Evolutionary conservation across 2,329 filamentous ascomycete species (phyloP), one percentile per base, ranked within the genome.

Genomic region (Stemphylium lycopersici): DNA sequence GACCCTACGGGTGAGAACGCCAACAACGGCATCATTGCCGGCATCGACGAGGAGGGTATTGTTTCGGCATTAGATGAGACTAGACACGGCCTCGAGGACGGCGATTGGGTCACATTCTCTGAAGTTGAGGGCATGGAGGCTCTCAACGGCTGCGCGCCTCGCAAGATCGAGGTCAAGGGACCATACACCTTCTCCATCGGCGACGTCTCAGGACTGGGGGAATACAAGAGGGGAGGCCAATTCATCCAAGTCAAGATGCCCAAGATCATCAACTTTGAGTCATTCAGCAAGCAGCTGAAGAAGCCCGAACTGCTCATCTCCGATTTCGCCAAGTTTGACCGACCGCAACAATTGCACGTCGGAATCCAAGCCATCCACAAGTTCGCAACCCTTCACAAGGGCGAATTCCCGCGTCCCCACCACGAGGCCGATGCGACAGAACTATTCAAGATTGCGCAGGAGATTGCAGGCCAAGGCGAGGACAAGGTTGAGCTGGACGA

Each of bases 201-300:
- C 37, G 91, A 97, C 73, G 91, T 98, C 8, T 91, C 90, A 20
- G 88, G 86, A 5, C 83, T 97, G 32, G 95, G 95, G 32, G 83
- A 90, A 68, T 99, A 99, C 80, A 81, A 90, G 80, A 85, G 90
- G 46, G 93, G 93, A 41, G 95, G 95, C 56, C 85, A 96, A 55
- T 99, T 90, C 76, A 89, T 90, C 34, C 95, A 99, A 77, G 95
- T 98, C 76, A 99, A 98, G 84, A 97, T 97, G 93, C 95, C 95
- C 45, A 96, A 95, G 79, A 85, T 91, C 49, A 78, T 98, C 68
- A 85, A 95, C 73, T 99, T 98, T 78, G 90, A 96, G 79, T 82
- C 87, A 36, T 85, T 97, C 52, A 87, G 87, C 37, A 80, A 85
- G 47, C 86, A 96, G 56, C 77, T 97, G 52, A 91, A 91, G 77